phyloP scores from a whole-genome alignment of 345 rosid species.

The Pseudoturritis turrita region DNA sequence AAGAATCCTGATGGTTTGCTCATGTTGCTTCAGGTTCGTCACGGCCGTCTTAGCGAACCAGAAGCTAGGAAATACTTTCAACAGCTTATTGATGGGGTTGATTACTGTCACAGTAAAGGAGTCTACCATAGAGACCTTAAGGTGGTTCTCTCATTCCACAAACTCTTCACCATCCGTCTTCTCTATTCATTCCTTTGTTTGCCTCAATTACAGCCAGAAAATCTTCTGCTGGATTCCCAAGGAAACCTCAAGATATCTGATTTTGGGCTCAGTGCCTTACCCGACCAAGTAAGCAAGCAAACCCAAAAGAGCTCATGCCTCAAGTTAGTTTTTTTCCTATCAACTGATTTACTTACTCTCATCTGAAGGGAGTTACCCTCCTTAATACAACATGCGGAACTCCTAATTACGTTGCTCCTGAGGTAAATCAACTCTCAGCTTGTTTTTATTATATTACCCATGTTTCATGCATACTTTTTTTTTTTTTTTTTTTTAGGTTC shows the following conservation, averaged over 20 bases:
- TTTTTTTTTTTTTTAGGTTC: slow-evolving; percentile 46
- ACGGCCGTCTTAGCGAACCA: slow-evolving; percentile 82
- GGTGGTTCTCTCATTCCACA: slow-evolving; percentile 48
- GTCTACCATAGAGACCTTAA: slow-evolving; percentile 95
- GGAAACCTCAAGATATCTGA: slow-evolving; percentile 92
- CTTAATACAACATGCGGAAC: slow-evolving; percentile 95
- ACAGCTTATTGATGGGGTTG: slow-evolving; percentile 97
- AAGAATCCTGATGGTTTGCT: too few relatives aligned
- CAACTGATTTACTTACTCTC: neutral
- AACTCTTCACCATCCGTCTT: too few relatives aligned
- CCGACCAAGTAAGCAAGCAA: slow-evolving; percentile 60
- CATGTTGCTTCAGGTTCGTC: slow-evolving; percentile 54
- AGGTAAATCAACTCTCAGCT: slow-evolving; percentile 42
- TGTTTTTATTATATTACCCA: too few relatives aligned
- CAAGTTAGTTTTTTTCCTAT: too few relatives aligned
- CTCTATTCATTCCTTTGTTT: too few relatives aligned
- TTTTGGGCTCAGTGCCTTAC: slow-evolving; percentile 93
- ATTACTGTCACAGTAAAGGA: slow-evolving; percentile 86
- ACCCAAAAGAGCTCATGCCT: too few relatives aligned
- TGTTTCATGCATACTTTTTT: too few relatives aligned
- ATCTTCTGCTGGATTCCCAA: slow-evolving; percentile 86
- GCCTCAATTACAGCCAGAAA: slow-evolving; percentile 67
- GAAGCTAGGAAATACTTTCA: slow-evolving; percentile 88
- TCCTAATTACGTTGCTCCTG: slow-evolving; percentile 97
- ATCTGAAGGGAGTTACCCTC: slow-evolving; percentile 68